Evolutionary conservation across 73 alveolate genomes (phyloP).

Genomic region (Tetrahymena borealis): DNA sequence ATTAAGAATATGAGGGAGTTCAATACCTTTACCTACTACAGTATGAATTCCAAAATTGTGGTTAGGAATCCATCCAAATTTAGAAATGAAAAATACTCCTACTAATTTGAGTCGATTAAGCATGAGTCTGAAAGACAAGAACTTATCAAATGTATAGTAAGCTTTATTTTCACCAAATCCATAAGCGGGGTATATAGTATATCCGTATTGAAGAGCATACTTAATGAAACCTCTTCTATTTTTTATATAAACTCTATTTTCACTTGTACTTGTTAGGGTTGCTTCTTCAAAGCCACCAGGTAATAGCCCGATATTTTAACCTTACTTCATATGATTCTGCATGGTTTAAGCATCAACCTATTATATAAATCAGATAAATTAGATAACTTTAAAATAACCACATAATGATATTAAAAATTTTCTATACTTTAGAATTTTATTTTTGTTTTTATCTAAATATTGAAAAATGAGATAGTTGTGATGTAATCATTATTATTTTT

Average conservation of each 20-base stretch:
- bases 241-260: conserved; percentile 24
- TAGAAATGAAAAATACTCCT: conserved; percentile 17
- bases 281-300: conserved; percentile 47
- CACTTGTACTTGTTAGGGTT: conserved; percentile 12
- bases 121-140: conserved; percentile 15
- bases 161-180: conserved; percentile 29
- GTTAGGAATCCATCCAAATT: conserved; percentile 22
- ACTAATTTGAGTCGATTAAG: conserved; percentile 9
- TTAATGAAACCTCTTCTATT: conserved; percentile 35
- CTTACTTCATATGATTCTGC: conserved; percentile 5
- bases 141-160: conserved; percentile 11
- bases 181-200: conserved; percentile 28
- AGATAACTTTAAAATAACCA: no score
- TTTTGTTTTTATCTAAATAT: no score
- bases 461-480: no score
- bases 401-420: no score
- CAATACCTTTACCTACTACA: conserved; percentile 31
- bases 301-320: conserved; percentile 12
- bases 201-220: conserved; percentile 30
- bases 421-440: no score
- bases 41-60: conserved; percentile 11
- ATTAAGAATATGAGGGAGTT: conserved; percentile 9
- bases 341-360: conserved; percentile 21
- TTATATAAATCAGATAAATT: no score
- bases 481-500: no score